These are phyloP conservation scores for Trichosporon sp. DNA, from an alignment of 1,284 basidiomycete genomes.

Conservation along the genomic window DNA sequence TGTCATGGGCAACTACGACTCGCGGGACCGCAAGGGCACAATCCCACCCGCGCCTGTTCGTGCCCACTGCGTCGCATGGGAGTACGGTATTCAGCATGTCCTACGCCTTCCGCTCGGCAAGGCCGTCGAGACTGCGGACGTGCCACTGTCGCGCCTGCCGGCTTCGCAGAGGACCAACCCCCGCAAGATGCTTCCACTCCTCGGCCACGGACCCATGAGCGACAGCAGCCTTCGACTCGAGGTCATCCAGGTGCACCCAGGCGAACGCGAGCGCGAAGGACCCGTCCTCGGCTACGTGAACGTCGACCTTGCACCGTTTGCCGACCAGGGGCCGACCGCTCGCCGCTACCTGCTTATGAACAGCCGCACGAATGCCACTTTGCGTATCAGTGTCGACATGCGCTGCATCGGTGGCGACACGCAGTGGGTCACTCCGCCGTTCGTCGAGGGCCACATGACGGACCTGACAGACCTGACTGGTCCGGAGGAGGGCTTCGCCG, in stretches of 20 bases:
- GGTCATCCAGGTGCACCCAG: conserved; percentile 16
- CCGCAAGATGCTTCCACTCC: conserved; percentile 18
- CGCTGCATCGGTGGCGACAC: conserved; percentile 38
- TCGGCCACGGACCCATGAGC: conserved; percentile 37
- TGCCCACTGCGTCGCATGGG: conserved; percentile 39
- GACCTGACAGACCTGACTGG: conserved; percentile 29
- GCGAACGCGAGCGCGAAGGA: conserved; percentile 2
- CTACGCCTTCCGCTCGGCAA: conserved; percentile 38
- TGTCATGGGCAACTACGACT: background rate
- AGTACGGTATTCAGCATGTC: conserved; percentile 36
- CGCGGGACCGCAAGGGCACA: conserved; percentile 27
- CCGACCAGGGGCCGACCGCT: conserved; percentile 37
- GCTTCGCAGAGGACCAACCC: background rate
- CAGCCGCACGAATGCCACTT: conserved; percentile 46
- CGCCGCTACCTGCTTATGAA: conserved; percentile 42
- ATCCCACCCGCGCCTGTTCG: conserved; percentile 29
- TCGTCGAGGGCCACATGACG: conserved; percentile 39
- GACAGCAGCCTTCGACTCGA: conserved; percentile 37
- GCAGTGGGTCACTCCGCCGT: conserved; percentile 35
- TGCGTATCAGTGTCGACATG: conserved; percentile 45
- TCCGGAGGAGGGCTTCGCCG: conserved; percentile 6
- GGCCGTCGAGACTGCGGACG: conserved; percentile 9
- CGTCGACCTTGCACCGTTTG: conserved; percentile 47
- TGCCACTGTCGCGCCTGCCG: background rate
- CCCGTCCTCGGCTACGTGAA: conserved; percentile 40